A percentile compares a stretch with the other conserved stretches of the same genome.
phyloP scores from a whole-genome alignment of 2,329 filamentous ascomycete genomes.

The Apiospora sp. region DNA sequence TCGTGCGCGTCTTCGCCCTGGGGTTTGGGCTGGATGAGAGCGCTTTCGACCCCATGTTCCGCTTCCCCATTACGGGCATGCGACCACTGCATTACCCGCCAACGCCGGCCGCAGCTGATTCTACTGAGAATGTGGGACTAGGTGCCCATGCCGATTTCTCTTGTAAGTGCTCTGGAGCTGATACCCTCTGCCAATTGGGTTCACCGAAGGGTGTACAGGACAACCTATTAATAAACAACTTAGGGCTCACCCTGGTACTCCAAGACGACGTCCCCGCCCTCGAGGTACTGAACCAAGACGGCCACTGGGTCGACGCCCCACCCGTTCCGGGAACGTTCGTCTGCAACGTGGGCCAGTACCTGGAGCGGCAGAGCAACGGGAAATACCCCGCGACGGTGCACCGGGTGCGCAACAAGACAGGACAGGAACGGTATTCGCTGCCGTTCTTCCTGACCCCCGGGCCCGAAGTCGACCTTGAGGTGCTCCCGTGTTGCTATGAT shows the following conservation, averaged over 20 bases:
- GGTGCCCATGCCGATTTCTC: conserved; percentile 52
- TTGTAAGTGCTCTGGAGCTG: too few relatives aligned
- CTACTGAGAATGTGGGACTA: conserved; percentile 41
- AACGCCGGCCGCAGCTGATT: conserved; percentile 36
- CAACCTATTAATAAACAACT: too few relatives aligned
- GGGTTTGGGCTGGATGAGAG: conserved; percentile 48
- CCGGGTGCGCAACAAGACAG: conserved; percentile 47
- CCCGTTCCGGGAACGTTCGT: conserved; percentile 46
- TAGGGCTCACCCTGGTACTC: conserved; percentile 49
- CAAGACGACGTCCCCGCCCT: conserved; percentile 42
- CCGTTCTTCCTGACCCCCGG: conserved; percentile 47
- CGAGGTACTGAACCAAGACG: conserved; percentile 51
- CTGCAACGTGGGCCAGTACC: conserved; percentile 50
- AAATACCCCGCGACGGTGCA: conserved; percentile 50
- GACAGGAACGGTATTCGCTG: conserved; percentile 48
- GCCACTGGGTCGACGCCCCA: conserved; percentile 48
- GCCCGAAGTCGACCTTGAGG: conserved; percentile 36
- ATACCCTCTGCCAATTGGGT: too few relatives aligned
- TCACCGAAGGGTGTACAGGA: too few relatives aligned
- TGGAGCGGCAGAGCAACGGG: conserved; percentile 50
- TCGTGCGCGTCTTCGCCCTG: conserved; percentile 46
- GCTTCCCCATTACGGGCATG: conserved; percentile 51
- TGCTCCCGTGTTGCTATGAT: conserved; percentile 35
- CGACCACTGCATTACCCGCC: conserved; percentile 51
- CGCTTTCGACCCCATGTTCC: conserved; percentile 47